phyloP scores from a whole-genome alignment of 2,329 filamentous ascomycete genomes.

The Aspergillus aculeatus region DNA sequence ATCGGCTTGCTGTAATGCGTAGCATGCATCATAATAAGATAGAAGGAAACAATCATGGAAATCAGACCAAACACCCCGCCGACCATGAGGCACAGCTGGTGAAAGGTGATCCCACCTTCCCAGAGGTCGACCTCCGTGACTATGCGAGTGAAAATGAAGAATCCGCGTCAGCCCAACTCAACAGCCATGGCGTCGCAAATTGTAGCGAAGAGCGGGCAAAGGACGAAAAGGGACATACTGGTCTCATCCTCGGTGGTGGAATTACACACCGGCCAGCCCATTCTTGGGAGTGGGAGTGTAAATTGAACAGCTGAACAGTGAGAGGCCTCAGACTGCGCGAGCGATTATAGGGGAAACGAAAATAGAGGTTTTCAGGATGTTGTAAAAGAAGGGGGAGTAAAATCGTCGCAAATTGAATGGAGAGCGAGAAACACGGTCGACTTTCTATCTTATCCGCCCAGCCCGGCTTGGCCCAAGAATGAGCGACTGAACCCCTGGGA shows the following conservation, averaged over 20 bases:
- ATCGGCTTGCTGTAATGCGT: slow-evolving; percentile 60
- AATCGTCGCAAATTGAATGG: neutral
- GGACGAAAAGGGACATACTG: slow-evolving; percentile 32
- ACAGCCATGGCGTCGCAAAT: neutral
- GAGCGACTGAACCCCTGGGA: slow-evolving; percentile 6
- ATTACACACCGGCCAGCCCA: slow-evolving; percentile 53
- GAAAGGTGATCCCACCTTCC: slow-evolving; percentile 55
- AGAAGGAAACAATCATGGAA: slow-evolving; percentile 52
- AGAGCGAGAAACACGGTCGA: neutral
- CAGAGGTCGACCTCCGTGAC: slow-evolving; percentile 53
- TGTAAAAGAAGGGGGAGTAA: neutral
- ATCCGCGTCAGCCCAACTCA: slow-evolving; percentile 3
- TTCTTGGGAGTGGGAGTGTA: slow-evolving; percentile 23
- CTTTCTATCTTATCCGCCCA: slow-evolving; percentile 10
- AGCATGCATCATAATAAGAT: slow-evolving; percentile 57
- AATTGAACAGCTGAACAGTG: neutral
- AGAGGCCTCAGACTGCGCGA: neutral
- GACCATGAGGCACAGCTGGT: slow-evolving; percentile 56
- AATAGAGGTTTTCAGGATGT: slow-evolving; percentile 8
- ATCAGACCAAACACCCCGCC: slow-evolving; percentile 54
- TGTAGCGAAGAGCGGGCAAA: slow-evolving; percentile 7
- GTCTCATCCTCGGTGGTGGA: slow-evolving; percentile 48
- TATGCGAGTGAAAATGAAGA: slow-evolving; percentile 16
- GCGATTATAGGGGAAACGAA: slow-evolving; percentile 6
- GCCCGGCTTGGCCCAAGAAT: slow-evolving; percentile 5